Base-by-base conservation (phyloP, 345 rosid genomes). In the Hibiscus tridactylites region DNA sequence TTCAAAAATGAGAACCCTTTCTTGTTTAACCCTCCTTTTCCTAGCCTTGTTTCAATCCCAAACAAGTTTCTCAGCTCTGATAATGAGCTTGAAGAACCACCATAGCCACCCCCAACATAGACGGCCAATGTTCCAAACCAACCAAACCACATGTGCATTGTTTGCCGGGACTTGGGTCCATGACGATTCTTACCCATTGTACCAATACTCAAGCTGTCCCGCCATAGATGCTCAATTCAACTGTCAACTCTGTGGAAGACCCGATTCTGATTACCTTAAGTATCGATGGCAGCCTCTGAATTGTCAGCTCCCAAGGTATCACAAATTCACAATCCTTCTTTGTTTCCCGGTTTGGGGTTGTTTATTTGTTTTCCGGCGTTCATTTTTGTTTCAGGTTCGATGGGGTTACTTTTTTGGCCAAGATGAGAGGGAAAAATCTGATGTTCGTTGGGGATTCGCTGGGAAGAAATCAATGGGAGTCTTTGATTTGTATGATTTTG, bases 391-490 rank as follows among this genome's bases (percentile, higher is more conserved):
- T 35, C 68, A 94, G 98, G 75, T 94, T 95, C 78, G 68, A 84
- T 75, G 99, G 98, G 70, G 69, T 80, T 44, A 85, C 86, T 49
- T 92, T 92, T 84, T 68, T 95, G 83, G 56, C 31, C 61, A 83
- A 79, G 65, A 85, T 90, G 97, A 84, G 79, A 61, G 89, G 90
- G 79, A 90, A 84, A 83, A 87, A 79, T 0, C 74, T 95, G 78
- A 89, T 92, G 97, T 92, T 92, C 72, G 99, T 95, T 46, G 99
- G 99, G 65, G 99, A 92, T 75, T 95, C 99, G 0, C 76, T 95
- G 57, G 93, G 96, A 2, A 80, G 88, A 75, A 90, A 94, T 72
- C 98, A 94, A 77, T 94, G 90, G 90, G 91, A 94, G 82, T 95
- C 99, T 28, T 80, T 95, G 86, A 82, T 86, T 60, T 95, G 99